Conservation (phyloP, 2,329 filamentous ascomycete species). For the Claviceps maximensis region DNA sequence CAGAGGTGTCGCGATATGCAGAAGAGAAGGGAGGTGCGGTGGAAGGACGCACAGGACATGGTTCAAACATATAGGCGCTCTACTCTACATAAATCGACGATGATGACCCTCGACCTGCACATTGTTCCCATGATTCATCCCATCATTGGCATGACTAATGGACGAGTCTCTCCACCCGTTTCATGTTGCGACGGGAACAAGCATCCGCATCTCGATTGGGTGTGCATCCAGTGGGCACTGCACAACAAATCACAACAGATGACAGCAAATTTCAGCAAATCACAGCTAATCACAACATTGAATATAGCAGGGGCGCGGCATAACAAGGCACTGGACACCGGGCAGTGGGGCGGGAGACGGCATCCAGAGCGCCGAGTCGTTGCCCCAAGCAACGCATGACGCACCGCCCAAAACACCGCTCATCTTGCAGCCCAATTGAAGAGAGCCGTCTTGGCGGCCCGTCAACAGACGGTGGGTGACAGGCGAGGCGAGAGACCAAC, state of each 20-base stretch:
- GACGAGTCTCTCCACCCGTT: neutral
- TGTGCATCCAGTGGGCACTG: no score
- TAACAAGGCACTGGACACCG: neutral
- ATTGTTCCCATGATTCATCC: neutral
- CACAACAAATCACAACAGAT: no score
- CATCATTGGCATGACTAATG: neutral
- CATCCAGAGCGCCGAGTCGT: conserved; percentile 3
- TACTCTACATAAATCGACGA: conserved; percentile 1
- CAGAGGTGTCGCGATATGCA: neutral
- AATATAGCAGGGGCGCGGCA: neutral
- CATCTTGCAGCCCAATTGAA: conserved; percentile 3
- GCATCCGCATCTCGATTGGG: neutral
- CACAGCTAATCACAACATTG: neutral
- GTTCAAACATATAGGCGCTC: neutral
- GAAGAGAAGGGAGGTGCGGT: neutral
- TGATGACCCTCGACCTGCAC: neutral
- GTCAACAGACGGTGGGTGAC: conserved; percentile 3
- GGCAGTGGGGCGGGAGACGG: no score
- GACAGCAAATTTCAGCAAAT: no score
- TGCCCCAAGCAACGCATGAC: conserved; percentile 8
- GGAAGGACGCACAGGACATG: neutral
- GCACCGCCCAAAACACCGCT: conserved; percentile 4
- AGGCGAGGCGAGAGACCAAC: neutral
- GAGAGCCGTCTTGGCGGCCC: neutral
- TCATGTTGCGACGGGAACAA: neutral